Evolutionary conservation across 306 rosid genomes (phyloP).

Genomic region (Sphenostylis stenocarpa): DNA sequence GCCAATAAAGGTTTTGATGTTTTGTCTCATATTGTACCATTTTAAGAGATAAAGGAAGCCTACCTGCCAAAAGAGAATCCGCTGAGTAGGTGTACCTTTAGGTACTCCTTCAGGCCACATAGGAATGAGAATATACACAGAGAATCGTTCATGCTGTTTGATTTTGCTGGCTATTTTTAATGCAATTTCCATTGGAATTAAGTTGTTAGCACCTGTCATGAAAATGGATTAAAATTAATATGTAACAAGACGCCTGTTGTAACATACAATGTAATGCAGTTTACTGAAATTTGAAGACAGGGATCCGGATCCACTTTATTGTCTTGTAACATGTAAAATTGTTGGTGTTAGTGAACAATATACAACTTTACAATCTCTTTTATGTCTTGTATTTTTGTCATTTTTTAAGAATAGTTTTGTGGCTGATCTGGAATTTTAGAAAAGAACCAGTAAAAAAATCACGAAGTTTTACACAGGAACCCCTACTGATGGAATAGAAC

Average conservation of each 20-base stretch:
- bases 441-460: too few species aligned
- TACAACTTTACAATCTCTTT: background rate
- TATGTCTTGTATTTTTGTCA: background rate
- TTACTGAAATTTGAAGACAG: background rate
- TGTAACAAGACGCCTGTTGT: background rate
- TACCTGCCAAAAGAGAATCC: constrained; percentile 95
- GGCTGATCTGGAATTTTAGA: too few species aligned
- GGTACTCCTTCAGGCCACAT: constrained; percentile 98
- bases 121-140: constrained; percentile 68
- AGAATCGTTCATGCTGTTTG: constrained; percentile 67
- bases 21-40: background rate
- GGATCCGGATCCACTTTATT: background rate
- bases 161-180: constrained; percentile 74
- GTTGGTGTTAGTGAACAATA: background rate
- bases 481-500: too few species aligned
- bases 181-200: constrained; percentile 86
- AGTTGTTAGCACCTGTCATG: constrained; percentile 70
- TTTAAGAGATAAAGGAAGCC: constrained; percentile 3
- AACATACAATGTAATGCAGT: background rate
- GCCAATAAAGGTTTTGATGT: constrained; percentile 18
- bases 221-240: background rate
- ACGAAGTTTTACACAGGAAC: too few species aligned
- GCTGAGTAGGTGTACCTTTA: constrained; percentile 57
- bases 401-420: background rate
- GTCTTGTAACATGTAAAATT: background rate